Conservation (phyloP, 306 rosid species). For the Corylus avellana region DNA sequence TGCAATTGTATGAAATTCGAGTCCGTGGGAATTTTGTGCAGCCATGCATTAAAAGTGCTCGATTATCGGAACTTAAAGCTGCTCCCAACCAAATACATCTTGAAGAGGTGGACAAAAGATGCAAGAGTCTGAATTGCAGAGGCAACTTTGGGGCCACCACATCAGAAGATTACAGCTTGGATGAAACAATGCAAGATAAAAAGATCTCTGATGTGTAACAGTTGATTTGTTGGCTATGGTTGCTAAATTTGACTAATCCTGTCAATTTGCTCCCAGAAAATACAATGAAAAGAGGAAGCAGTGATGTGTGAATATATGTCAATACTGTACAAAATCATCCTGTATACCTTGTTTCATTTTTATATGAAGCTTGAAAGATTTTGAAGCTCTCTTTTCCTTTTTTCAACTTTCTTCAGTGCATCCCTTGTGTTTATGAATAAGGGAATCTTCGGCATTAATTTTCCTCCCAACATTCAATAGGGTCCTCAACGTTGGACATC, state of each 20-base stretch:
- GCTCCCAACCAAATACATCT: constrained; percentile 49
- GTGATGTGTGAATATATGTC: not conserved
- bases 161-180: constrained; percentile 12
- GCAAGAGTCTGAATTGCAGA: constrained; percentile 52
- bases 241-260: constrained; percentile 3
- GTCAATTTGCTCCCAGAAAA: not conserved
- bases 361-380: constrained; percentile 1
- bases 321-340: constrained; percentile 13
- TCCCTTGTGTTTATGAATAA: not conserved
- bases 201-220: not conserved
- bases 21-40: constrained; percentile 55
- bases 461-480: not conserved
- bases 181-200: not conserved
- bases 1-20: constrained; percentile 72
- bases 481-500: not conserved
- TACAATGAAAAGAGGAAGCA: not conserved
- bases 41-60: constrained; percentile 61
- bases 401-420: not conserved
- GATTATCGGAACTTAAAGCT: constrained; percentile 58
- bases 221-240: not conserved
- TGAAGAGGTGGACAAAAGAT: constrained; percentile 67
- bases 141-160: not conserved
- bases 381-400: not conserved
- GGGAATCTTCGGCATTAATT: not conserved
- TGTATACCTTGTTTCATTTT: not conserved